phyloP scores from a whole-genome alignment of 768 basidiomycete species.

The Jaapia argillacea region DNA sequence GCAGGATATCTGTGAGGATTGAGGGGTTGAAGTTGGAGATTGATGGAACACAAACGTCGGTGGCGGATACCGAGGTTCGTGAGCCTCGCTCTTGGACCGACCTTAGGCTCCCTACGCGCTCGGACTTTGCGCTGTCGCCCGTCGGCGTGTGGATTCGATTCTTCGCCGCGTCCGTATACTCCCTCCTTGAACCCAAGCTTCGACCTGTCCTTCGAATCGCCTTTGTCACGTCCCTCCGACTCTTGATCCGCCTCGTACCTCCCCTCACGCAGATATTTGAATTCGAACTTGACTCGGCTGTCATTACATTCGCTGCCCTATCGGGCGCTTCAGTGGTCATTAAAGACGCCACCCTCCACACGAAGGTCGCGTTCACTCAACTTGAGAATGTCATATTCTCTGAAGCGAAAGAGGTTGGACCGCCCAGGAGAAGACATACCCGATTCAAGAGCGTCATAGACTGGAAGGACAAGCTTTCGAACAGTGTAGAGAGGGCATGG shows the following conservation, averaged over 20 bases:
- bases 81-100: not conserved
- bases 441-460: constrained; percentile 39
- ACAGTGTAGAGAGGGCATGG: constrained; percentile 54
- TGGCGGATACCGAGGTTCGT: no score
- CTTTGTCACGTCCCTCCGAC: constrained; percentile 43
- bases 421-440: constrained; percentile 7
- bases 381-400: constrained; percentile 23
- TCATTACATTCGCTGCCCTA: constrained; percentile 38
- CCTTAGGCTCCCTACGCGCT: constrained; percentile 20
- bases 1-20: constrained; percentile 52
- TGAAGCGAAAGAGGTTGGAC: constrained; percentile 10
- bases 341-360: constrained; percentile 40
- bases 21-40: constrained; percentile 52
- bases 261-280: constrained; percentile 55
- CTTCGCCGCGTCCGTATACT: constrained; percentile 24
- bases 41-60: no score
- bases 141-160: no score
- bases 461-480: constrained; percentile 54
- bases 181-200: constrained; percentile 42
- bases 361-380: constrained; percentile 45
- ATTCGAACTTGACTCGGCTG: constrained; percentile 52
- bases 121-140: constrained; percentile 26
- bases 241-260: constrained; percentile 58
- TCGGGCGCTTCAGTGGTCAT: constrained; percentile 43
- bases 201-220: constrained; percentile 50